Conservation (phyloP, 1,284 basidiomycete species). For the Schizophyllum commune region DNA sequence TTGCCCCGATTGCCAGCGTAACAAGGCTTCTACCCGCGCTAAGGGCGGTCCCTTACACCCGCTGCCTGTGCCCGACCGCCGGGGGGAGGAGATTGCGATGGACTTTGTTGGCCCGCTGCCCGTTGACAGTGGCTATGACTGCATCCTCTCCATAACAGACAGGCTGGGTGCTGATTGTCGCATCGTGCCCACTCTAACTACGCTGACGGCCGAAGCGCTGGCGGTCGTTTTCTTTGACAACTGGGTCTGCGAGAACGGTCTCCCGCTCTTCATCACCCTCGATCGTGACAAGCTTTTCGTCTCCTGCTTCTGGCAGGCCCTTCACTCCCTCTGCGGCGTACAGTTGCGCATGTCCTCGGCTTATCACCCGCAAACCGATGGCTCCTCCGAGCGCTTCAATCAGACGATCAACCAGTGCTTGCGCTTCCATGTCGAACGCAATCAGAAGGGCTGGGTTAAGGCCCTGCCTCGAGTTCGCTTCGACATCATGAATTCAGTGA, state of each 20-base stretch:
- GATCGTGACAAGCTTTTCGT: constrained; percentile 24
- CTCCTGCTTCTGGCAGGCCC: constrained; percentile 13
- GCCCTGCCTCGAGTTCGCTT: constrained; percentile 29
- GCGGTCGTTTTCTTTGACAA: constrained; percentile 20
- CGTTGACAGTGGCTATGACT: constrained; percentile 19
- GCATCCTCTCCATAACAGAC: constrained; percentile 33
- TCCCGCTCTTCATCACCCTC: constrained; percentile 16
- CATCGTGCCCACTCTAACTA: constrained; percentile 20
- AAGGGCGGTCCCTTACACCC: constrained; percentile 23
- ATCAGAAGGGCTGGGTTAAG: constrained; percentile 28
- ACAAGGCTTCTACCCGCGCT: constrained; percentile 14
- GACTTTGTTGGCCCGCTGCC: constrained; percentile 29
- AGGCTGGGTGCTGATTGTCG: constrained; percentile 26
- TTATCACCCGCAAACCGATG: constrained; percentile 30
- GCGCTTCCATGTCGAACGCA: constrained; percentile 17
- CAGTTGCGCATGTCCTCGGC: constrained; percentile 23
- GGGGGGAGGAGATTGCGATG: constrained; percentile 17
- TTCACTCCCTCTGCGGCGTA: constrained; percentile 20
- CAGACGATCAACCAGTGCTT: constrained; percentile 11
- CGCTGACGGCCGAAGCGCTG: constrained; percentile 21
- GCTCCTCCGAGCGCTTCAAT: constrained; percentile 8
- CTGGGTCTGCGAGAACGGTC: constrained; percentile 27
- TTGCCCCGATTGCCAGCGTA: constrained; percentile 26
- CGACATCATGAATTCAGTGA: constrained; percentile 29
- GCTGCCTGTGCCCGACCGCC: constrained; percentile 17